Evolutionary conservation across 345 rosid species (phyloP).

Genomic region (Populus pruinosa): DNA sequence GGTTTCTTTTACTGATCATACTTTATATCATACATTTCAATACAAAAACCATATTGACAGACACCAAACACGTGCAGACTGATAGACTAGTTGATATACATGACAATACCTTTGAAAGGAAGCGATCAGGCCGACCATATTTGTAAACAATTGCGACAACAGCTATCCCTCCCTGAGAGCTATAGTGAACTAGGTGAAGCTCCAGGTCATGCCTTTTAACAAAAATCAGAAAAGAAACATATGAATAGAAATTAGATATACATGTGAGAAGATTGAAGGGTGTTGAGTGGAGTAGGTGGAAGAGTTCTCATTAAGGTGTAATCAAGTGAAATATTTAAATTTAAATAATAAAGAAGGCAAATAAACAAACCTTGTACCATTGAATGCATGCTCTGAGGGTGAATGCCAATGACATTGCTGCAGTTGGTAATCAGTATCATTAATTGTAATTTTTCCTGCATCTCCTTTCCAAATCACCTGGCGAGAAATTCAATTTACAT

Average conservation of each 20-base stretch:
- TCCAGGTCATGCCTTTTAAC: slow-evolving; percentile 45
- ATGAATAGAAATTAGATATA: neutral
- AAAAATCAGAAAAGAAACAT: no score
- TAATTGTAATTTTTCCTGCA: slow-evolving; percentile 55
- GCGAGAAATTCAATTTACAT: neutral
- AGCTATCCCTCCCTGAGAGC: slow-evolving; percentile 34
- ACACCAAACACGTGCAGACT: no score
- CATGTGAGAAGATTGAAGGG: neutral
- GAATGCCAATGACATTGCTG: slow-evolving; percentile 68
- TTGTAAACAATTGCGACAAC: slow-evolving; percentile 51
- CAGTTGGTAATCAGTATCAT: slow-evolving; percentile 42
- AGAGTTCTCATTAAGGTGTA: neutral
- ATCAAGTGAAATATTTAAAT: neutral
- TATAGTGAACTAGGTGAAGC: slow-evolving; percentile 59
- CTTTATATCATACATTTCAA: neutral
- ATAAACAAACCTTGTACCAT: slow-evolving; percentile 45
- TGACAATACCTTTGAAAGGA: slow-evolving; percentile 47
- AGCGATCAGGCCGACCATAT: slow-evolving; percentile 53
- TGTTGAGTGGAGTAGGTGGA: neutral
- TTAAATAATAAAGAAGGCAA: neutral
- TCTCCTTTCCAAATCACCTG: slow-evolving; percentile 69
- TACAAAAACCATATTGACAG: neutral
- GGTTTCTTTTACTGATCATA: neutral
- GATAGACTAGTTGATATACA: neutral
- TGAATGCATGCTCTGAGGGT: slow-evolving; percentile 61